Base-by-base conservation (phyloP, 176 grass and related monocot genomes). In the Eragrostis nindensis region DNA sequence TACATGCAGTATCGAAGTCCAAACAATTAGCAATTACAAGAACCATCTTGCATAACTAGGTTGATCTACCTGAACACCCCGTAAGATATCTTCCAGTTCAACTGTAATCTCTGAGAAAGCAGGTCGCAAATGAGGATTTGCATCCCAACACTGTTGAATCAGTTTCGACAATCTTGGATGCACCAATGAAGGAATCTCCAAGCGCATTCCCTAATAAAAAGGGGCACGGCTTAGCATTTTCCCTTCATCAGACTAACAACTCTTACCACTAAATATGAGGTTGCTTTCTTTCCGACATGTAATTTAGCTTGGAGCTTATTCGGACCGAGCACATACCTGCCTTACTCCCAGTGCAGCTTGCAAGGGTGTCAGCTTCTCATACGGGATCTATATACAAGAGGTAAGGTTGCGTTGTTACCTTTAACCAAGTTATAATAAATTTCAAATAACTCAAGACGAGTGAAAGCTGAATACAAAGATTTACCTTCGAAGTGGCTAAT, bases 311-410 rank as follows among this genome's bases (percentile, higher is more conserved):
- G n/a, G 1, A 61, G 24, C 50, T 66, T 39, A 74, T 32, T 69
- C 61, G 66, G 7, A 71, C 25, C 10, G 5, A 77, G 54, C 44
- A 80, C 56, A 74, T 71, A 98, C 96, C 96, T 93, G 96, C 82
- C 92, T 89, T 61, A 99, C 96, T 71, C 88, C 89, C 42, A 99
- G 43, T 59, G 96, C 96, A 80, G 96, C 96, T 95, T 99, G 96
- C 84, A 99, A 86, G 0, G 96, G 96, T 80, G 96, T 93, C 68
- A 99, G 46, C 62, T 93, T 82, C 47, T 93, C 89, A 62, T 99
- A 99, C 6, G 96, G 96, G 61, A 99, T 78, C 96, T 99, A 71
- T 68, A 93, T 53, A 74, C 82, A 57, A 84, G 13, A 71, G 59
- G 81, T 68, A 84, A 79, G 41, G 19, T 44, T 72, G 29, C 2